Evolutionary conservation across 2,329 filamentous ascomycete genomes (phyloP).

Genomic region (Fusarium zealandicum): DNA sequence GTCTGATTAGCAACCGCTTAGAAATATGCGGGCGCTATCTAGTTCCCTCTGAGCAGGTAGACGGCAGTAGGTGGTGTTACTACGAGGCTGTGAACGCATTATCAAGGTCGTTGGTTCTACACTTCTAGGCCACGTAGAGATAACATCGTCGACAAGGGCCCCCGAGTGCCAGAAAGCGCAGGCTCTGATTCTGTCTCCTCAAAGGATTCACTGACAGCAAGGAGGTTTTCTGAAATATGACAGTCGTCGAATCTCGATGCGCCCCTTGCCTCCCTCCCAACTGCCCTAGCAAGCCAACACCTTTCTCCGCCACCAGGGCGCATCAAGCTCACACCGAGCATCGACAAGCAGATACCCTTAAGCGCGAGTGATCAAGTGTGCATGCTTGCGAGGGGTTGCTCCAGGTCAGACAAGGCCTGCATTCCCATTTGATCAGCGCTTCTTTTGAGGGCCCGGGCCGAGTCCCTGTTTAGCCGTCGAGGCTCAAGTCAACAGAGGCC

Average conservation of each 20-base stretch:
- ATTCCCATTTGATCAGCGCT: constrained; percentile 27
- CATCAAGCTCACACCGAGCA: constrained; percentile 26
- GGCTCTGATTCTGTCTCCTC: constrained; percentile 4
- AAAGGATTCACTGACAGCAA: constrained; percentile 18
- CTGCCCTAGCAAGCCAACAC: constrained; percentile 19
- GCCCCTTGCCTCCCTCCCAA: constrained; percentile 24
- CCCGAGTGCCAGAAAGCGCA: not conserved
- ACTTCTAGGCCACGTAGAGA: not conserved
- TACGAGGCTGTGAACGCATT: constrained; percentile 9
- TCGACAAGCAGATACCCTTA: constrained; percentile 9
- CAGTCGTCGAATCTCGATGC: constrained; percentile 20
- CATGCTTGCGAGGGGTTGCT: constrained; percentile 16
- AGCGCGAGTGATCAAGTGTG: constrained; percentile 14
- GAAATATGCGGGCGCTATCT: constrained; percentile 25
- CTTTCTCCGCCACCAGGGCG: constrained; percentile 21
- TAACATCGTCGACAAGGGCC: constrained; percentile 1
- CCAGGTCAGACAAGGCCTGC: constrained; percentile 13
- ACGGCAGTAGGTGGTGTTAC: not conserved
- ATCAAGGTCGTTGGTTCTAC: not conserved
- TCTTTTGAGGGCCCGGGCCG: constrained; percentile 24
- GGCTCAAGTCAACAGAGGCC: constrained; percentile 18
- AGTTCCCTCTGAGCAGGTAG: constrained; percentile 3
- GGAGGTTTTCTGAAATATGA: constrained; percentile 29
- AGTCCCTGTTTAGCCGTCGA: constrained; percentile 29
- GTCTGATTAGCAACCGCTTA: constrained; percentile 33